phyloP scores from a whole-genome alignment of 306 rosid genomes.

The Luffa aegyptiaca region DNA sequence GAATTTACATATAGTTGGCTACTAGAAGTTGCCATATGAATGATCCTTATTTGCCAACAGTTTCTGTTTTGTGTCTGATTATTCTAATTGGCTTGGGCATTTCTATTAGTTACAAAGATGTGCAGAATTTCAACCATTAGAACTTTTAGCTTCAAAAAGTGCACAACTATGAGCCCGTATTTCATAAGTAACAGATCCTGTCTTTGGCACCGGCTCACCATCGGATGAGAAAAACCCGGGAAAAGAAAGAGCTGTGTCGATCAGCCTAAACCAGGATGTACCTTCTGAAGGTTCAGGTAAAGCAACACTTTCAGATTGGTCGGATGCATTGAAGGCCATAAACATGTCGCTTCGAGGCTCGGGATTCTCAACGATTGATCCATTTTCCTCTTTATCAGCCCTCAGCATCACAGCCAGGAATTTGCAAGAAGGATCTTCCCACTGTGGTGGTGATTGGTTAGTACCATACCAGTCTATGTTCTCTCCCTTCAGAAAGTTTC shows the following conservation, averaged over 20 bases:
- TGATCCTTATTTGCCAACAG: background rate
- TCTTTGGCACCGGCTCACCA: conserved; percentile 37
- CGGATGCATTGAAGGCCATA: conserved; percentile 61
- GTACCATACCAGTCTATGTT: conserved; percentile 65
- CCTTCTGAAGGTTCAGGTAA: conserved; percentile 50
- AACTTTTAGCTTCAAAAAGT: conserved; percentile 52
- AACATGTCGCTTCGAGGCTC: conserved; percentile 44
- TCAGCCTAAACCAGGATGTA: conserved; percentile 50
- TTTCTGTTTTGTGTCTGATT: background rate
- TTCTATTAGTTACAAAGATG: background rate
- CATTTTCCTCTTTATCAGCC: conserved; percentile 28
- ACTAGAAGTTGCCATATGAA: background rate
- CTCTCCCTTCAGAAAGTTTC: conserved; percentile 57
- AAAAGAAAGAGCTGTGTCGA: conserved; percentile 77
- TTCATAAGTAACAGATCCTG: conserved; percentile 27
- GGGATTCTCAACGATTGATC: conserved; percentile 17
- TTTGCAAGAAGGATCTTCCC: conserved; percentile 69
- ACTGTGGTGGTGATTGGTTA: conserved; percentile 49
- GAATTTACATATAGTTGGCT: background rate
- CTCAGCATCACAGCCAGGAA: conserved; percentile 70
- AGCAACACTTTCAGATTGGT: conserved; percentile 36
- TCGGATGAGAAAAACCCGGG: conserved; percentile 57
- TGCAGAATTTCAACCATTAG: conserved; percentile 9
- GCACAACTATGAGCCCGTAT: conserved; percentile 64
- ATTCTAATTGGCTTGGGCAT: background rate